Base-by-base conservation (phyloP, 352 stramenopile genomes). In the Aphanomyces astaci region DNA sequence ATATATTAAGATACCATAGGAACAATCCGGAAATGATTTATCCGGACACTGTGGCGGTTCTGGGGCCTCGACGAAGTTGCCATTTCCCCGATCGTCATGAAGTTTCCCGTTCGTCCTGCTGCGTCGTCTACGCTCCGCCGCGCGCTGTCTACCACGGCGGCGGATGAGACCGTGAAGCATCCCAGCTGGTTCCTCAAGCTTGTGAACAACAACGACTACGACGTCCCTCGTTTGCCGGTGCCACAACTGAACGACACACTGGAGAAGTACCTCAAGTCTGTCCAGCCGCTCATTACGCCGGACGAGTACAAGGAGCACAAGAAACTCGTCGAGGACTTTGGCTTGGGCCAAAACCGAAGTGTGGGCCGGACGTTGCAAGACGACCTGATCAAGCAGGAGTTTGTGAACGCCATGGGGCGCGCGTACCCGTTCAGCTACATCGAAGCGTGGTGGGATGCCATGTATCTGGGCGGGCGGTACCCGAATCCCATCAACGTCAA, bases 371-470 rank as follows among this genome's bases (percentile, higher is more conserved):
- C 79, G 62, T 68, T 90, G 25, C 82, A 90, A 71, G 80, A 89
- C 19, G 22, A 75, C 9, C 59, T 90, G 55, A 75, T 90, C 46
- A 87, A 87, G 66, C 79, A 81, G 60, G 81, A 94, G 70, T 79
- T 93, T 27, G 71, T 79, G 30, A 82, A 94, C 49, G 76, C 78
- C 33, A 87, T 86, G 78, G 85, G 84, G 65, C 86, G 86, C 52
- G 79, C 80, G 57, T 97, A 96, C 71, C 90, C 91, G 22, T 95
- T 90, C 81, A 96, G 85, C 76, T 97, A 97, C 86, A 96, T 97
- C 62, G 90, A 97, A 70, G 72, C 80, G 32, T 88, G 94, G 75
- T 97, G 90, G 90, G 87, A 95, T 71, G 78, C 91, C 51, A 95
- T 95, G 89, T 97, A 97, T 72, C 71, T 97, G 2, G 84, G 81